Evolutionary conservation across 495 filamentous ascomycete genomes (phyloP), one percentile per base, ranked within the genome.

Genomic region (Cenococcum geophilum): DNA sequence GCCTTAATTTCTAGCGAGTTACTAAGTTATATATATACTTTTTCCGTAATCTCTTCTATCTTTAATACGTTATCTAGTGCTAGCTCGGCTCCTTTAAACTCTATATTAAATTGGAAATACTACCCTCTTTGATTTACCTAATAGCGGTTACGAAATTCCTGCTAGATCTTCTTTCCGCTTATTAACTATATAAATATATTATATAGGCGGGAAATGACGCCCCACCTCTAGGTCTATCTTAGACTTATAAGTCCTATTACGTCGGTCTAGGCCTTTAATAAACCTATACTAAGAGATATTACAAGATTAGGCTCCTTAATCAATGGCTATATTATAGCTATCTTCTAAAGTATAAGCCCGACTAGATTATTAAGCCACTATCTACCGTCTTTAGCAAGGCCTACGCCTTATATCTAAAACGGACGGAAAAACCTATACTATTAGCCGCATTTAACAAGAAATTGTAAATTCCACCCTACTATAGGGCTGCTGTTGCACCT

Each of bases 201-300:
- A 20, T 49, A 49, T 20, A 49, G 45, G 5, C 18, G 18, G 20
- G 45, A 22, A 49, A 49, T n/a, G 9, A 49, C 12, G 6, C 20
- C 20, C 45, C 20, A 49, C 14, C 45, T 49, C 45, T 22, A 49
- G 5, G 45, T 22, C 18, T 18, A 10, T 49, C 20, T 49, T 49
- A 49, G 20, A 18, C 18, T 8, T n/a, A 49, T 20, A 49, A 49
- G 20, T 20, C 45, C 45, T 22, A 40, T 40, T 8, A 18, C 20
- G 45, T 49, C 20, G 18, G 12, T 49, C 20, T 22, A 22, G 20
- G 45, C 20, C 18, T 49, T 49, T 10, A 18, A 22, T 18, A 22
- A 49, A n/a, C 45, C 45, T 49, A 49, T 49, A 49, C 45, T 22
- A 49, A 49, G 20, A 49, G 20, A 49, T 49, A 49, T 49, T 9